A percentile compares a stretch with the other conserved stretches of the same genome.
Conservation (phyloP, 1,284 basidiomycete genomes). For the Xanthoconium separans region DNA sequence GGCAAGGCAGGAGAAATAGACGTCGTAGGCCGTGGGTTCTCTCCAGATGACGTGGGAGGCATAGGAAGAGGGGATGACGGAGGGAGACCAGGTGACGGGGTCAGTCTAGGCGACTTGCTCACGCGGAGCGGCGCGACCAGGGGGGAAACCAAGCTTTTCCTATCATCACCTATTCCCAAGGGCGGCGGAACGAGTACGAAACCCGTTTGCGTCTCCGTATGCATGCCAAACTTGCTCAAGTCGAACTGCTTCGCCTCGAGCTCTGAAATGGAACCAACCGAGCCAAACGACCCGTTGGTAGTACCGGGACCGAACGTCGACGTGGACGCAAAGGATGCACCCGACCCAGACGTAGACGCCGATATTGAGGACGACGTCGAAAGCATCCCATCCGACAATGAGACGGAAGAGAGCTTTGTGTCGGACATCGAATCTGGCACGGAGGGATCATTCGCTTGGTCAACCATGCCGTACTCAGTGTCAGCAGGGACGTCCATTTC, state of each 20-base stretch:
- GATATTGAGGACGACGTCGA: slow-evolving; percentile 18
- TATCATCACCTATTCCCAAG: slow-evolving; percentile 15
- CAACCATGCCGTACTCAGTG: slow-evolving; percentile 9
- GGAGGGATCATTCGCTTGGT: slow-evolving; percentile 5
- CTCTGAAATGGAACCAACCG: slow-evolving; percentile 26
- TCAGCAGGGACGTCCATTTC: slow-evolving; percentile 17
- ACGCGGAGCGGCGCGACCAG: slow-evolving; percentile 26
- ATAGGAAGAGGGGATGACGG: slow-evolving; percentile 17
- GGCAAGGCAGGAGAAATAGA: slow-evolving; percentile 19
- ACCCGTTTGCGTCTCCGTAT: slow-evolving; percentile 2
- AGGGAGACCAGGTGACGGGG: slow-evolving; percentile 21
- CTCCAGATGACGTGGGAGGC: slow-evolving; percentile 5
- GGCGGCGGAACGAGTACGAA: slow-evolving; percentile 28
- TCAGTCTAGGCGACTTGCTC: slow-evolving; percentile 24
- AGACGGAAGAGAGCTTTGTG: slow-evolving; percentile 1
- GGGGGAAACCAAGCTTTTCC: slow-evolving; percentile 5
- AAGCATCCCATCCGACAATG: slow-evolving; percentile 4
- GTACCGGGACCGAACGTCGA: slow-evolving; percentile 13
- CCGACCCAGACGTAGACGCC: slow-evolving; percentile 11
- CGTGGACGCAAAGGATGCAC: slow-evolving; percentile 11
- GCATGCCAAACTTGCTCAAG: slow-evolving; percentile 8
- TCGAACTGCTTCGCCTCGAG: slow-evolving; percentile 23
- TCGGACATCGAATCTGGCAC: slow-evolving; percentile 6
- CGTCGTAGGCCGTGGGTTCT: not conserved
- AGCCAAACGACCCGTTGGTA: slow-evolving; percentile 16